A percentile compares a stretch with the other conserved stretches of the same genome.
These are phyloP conservation scores for Penicillium malachiteum DNA, from an alignment of 495 filamentous ascomycete genomes.

Conservation along the genomic window DNA sequence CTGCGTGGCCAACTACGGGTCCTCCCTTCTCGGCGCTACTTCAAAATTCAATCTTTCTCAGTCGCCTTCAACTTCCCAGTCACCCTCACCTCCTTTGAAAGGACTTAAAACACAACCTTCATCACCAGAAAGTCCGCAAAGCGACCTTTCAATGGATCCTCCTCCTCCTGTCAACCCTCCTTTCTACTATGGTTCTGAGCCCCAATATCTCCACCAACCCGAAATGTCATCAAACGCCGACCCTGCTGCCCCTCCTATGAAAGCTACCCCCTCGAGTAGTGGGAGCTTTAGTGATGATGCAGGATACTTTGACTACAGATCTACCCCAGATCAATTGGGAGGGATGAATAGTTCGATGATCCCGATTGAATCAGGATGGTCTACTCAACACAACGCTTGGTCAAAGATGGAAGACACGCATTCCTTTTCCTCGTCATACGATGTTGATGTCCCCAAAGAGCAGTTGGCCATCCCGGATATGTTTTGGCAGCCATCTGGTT, in stretches of 20 bases:
- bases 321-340: too few relatives aligned
- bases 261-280: slow-evolving; percentile 5
- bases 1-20: neutral
- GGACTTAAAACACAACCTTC: neutral
- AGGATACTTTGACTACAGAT: neutral
- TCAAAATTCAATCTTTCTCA: neutral
- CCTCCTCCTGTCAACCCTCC: neutral
- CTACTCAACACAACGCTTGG: too few relatives aligned
- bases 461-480: neutral
- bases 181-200: neutral
- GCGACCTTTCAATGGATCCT: neutral
- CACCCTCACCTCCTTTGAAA: neutral
- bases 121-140: neutral
- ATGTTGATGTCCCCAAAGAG: neutral
- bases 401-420: neutral
- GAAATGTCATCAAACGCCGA: neutral
- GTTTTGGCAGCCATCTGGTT: too few relatives aligned
- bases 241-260: neutral
- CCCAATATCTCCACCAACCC: neutral
- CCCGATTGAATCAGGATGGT: neutral
- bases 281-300: neutral
- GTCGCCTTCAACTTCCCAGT: neutral
- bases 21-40: neutral
- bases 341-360: neutral
- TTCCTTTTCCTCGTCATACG: slow-evolving; percentile 10